Conservation (phyloP, 2,329 filamentous ascomycete species). For the Colletotrichum eleusines region DNA sequence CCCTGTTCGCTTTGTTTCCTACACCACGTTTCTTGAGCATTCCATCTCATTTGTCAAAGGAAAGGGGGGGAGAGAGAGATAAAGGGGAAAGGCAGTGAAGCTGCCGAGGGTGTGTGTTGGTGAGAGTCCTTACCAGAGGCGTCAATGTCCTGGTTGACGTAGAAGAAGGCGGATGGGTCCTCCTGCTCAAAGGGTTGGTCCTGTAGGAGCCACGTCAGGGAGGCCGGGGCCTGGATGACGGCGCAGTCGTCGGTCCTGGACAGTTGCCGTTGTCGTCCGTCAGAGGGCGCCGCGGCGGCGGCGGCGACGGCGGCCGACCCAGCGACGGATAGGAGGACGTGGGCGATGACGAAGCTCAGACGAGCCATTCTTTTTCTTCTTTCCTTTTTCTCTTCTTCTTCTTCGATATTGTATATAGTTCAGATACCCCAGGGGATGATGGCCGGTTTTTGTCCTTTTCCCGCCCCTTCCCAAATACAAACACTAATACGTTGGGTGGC, state of each 20-base stretch:
- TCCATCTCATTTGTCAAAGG: conserved; percentile 3
- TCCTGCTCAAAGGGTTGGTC: conserved; percentile 41
- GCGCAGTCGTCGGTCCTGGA: conserved; percentile 24
- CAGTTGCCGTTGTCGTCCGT: background rate
- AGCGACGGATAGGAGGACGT: conserved; percentile 26
- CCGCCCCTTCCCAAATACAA: background rate
- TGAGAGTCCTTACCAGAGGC: conserved; percentile 26
- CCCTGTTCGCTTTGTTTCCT: conserved; percentile 40
- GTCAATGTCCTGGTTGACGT: conserved; percentile 41
- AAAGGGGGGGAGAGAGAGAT: no score
- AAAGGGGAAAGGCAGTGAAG: background rate
- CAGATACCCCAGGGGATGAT: background rate
- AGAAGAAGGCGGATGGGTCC: conserved; percentile 40
- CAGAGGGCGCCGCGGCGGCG: background rate
- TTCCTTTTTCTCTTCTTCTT: background rate
- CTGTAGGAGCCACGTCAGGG: conserved; percentile 36
- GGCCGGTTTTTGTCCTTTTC: background rate
- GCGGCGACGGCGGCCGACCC: conserved; percentile 16
- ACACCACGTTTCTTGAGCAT: conserved; percentile 16
- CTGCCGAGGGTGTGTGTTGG: background rate
- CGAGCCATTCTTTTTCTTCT: conserved; percentile 32
- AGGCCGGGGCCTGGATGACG: conserved; percentile 30
- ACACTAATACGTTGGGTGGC: background rate
- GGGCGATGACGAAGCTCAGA: conserved; percentile 34
- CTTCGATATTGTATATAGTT: conserved; percentile 24